Conservation (phyloP, 768 basidiomycete genomes). For the Tremella fuciformis region DNA sequence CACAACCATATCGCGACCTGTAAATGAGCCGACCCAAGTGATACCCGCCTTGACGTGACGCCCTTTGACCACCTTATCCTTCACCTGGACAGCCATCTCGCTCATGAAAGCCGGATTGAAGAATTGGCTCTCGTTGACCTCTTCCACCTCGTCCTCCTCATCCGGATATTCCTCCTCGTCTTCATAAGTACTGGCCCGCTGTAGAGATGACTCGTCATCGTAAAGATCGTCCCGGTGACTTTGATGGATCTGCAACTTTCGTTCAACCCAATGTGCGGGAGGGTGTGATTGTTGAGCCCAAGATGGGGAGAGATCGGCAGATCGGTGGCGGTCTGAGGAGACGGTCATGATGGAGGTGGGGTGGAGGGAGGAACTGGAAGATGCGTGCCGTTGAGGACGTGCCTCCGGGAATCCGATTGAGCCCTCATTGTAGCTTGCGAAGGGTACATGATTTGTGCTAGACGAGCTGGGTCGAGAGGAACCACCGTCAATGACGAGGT, state of each 20-base stretch:
- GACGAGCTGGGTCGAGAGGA: slow-evolving; percentile 10
- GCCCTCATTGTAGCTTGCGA: slow-evolving; percentile 6
- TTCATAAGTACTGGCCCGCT: slow-evolving; percentile 19
- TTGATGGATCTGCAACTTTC: slow-evolving; percentile 48
- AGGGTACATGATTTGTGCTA: background rate
- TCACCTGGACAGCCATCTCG: slow-evolving; percentile 81
- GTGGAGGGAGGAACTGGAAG: slow-evolving; percentile 20
- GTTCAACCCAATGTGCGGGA: slow-evolving; percentile 46
- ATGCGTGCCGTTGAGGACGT: slow-evolving; percentile 19
- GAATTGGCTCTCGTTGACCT: slow-evolving; percentile 70
- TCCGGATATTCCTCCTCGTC: slow-evolving; percentile 30
- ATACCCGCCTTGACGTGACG: slow-evolving; percentile 90
- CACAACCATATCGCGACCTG: slow-evolving; percentile 91
- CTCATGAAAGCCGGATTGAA: slow-evolving; percentile 84
- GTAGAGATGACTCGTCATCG: slow-evolving; percentile 23
- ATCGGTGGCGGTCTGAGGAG: slow-evolving; percentile 12
- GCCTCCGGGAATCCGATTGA: slow-evolving; percentile 3
- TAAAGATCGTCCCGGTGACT: slow-evolving; percentile 24
- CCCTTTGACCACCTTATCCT: slow-evolving; percentile 82
- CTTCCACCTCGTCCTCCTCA: slow-evolving; percentile 51
- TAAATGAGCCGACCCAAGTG: slow-evolving; percentile 83
- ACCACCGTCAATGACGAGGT: slow-evolving; percentile 7
- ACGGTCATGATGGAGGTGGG: slow-evolving; percentile 15
- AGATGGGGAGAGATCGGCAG: slow-evolving; percentile 32
- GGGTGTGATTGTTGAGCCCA: slow-evolving; percentile 37